Conservation (phyloP, 106 monocot species). For the Platanthera zijinensis region DNA sequence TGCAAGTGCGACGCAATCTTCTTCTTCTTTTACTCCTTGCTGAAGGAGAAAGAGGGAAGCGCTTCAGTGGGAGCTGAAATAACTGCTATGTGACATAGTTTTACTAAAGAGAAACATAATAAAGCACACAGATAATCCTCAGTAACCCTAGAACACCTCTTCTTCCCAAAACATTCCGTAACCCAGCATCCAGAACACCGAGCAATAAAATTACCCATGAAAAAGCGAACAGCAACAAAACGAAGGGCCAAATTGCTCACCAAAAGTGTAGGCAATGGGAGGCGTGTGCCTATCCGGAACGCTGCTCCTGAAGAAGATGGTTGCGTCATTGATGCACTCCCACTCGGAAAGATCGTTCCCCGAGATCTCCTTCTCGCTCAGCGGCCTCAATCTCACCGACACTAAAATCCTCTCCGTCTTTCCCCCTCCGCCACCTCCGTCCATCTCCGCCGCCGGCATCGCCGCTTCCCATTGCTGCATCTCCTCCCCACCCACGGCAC, state of each 20-base stretch:
- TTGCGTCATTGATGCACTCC: slow-evolving; percentile 84
- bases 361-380: slow-evolving; percentile 60
- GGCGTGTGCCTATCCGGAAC: slow-evolving; percentile 50
- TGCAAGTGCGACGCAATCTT: neutral
- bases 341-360: slow-evolving; percentile 65
- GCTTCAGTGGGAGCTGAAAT: neutral
- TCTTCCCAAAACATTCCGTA: neutral
- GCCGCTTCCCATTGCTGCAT: slow-evolving; percentile 34
- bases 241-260: slow-evolving; percentile 26
- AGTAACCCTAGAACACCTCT: neutral
- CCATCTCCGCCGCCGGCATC: slow-evolving; percentile 4
- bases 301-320: slow-evolving; percentile 62
- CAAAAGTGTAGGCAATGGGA: slow-evolving; percentile 77
- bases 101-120: neutral
- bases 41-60: neutral
- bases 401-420: slow-evolving; percentile 81
- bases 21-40: neutral
- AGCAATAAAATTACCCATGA: neutral
- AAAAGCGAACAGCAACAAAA: neutral
- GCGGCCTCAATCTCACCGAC: slow-evolving; percentile 86
- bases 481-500: slow-evolving; percentile 54
- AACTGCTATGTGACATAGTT: neutral
- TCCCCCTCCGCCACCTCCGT: slow-evolving; percentile 18
- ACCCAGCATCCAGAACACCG: neutral
- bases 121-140: neutral